Conservation (phyloP, 495 filamentous ascomycete genomes). For the Terfezia claveryi region DNA sequence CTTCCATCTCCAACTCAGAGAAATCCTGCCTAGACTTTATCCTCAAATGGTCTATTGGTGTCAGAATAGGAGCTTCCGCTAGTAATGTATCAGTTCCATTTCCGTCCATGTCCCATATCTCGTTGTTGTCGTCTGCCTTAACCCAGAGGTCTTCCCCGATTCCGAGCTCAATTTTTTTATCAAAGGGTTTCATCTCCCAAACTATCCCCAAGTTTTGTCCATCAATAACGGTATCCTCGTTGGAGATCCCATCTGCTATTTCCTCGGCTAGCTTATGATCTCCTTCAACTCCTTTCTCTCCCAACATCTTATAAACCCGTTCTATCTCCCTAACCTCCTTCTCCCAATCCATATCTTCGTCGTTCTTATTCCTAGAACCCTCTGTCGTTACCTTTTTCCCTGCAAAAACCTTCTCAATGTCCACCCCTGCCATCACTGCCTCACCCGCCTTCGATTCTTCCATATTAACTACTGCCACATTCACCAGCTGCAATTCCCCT, state of each 20-base stretch:
- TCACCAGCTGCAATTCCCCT: constrained; percentile 65
- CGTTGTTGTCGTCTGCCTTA: background rate
- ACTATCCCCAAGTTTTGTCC: no score
- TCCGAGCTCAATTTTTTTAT: no score
- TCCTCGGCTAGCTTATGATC: no score
- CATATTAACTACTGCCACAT: constrained; percentile 77
- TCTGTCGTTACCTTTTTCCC: constrained; percentile 1
- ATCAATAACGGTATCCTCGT: no score
- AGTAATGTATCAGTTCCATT: no score
- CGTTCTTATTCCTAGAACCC: constrained; percentile 15
- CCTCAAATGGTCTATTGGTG: no score
- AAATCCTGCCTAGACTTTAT: no score
- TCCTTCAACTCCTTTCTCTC: no score
- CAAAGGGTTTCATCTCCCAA: no score
- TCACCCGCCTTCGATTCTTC: constrained; percentile 30
- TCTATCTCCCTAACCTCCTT: constrained; percentile 28
- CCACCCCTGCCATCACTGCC: constrained; percentile 49
- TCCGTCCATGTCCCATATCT: background rate
- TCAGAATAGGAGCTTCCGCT: no score
- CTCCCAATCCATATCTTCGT: constrained; percentile 8
- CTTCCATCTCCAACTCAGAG: no score
- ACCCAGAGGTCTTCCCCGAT: background rate
- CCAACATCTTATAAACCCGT: constrained; percentile 5
- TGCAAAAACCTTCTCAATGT: constrained; percentile 1
- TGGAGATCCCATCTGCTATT: no score